phyloP scores from a whole-genome alignment of 495 filamentous ascomycete genomes.

The Melanomma pulvis-pyrius region DNA sequence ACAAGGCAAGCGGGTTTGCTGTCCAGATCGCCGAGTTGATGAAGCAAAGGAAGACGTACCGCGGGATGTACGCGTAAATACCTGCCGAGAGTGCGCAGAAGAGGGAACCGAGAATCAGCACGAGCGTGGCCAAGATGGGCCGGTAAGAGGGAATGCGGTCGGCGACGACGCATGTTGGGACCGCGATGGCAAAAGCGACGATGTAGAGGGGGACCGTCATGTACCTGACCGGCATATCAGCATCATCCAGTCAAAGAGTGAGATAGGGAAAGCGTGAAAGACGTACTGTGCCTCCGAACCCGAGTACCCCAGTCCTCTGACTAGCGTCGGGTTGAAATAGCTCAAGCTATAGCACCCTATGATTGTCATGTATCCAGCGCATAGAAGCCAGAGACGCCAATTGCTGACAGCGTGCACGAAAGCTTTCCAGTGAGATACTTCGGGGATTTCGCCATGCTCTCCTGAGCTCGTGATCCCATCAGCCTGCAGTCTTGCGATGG shows the following conservation, averaged over 20 bases:
- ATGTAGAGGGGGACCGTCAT: conserved; percentile 21
- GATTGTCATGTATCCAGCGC: conserved; percentile 39
- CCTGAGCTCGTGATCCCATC: conserved; percentile 36
- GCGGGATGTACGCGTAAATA: conserved; percentile 17
- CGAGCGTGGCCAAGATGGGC: not conserved
- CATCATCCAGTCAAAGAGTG: not conserved
- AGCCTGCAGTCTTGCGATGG: conserved; percentile 40
- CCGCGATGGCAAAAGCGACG: conserved; percentile 15
- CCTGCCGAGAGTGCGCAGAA: conserved; percentile 21
- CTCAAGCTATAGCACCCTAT: conserved; percentile 50
- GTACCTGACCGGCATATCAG: conserved; percentile 5
- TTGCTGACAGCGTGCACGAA: conserved; percentile 41
- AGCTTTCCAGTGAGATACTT: conserved; percentile 42
- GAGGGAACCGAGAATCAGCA: conserved; percentile 5
- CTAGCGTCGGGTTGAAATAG: conserved; percentile 59
- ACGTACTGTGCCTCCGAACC: conserved; percentile 49
- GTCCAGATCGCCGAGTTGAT: conserved; percentile 23
- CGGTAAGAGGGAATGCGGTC: conserved; percentile 8
- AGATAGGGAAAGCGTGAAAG: not conserved
- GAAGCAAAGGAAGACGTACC: conserved; percentile 23
- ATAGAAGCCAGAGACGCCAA: conserved; percentile 45
- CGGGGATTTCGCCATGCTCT: conserved; percentile 1
- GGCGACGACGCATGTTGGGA: conserved; percentile 19
- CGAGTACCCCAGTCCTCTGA: conserved; percentile 52
- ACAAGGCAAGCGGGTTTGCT: conserved; percentile 12